Conservation (phyloP, 148 eudicot species). For the Rhododendron griersonianum region DNA sequence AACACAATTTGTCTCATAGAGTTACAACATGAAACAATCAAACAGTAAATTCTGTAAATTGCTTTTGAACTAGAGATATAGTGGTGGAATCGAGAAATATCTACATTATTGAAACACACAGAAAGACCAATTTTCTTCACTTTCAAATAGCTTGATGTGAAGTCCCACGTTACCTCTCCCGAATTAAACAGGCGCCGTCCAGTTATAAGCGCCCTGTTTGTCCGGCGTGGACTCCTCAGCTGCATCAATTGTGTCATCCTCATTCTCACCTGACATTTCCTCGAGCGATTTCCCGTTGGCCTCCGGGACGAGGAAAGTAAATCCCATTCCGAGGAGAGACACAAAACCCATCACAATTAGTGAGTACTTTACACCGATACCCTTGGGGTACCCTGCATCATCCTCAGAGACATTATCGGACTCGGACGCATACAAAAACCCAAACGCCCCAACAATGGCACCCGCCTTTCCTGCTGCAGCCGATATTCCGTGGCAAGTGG, state of each 20-base stretch:
- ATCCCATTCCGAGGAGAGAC: conserved; percentile 46
- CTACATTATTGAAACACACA: background rate
- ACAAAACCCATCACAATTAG: conserved; percentile 54
- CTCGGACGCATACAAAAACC: no score
- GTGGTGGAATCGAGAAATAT: no score
- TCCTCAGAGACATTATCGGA: no score
- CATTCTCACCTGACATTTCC: conserved; percentile 64
- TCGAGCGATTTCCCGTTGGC: conserved; percentile 81
- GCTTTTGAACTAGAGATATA: no score
- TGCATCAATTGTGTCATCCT: conserved; percentile 36
- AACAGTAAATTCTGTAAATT: no score
- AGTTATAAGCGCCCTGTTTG: no score
- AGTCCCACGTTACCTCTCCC: no score
- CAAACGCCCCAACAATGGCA: conserved; percentile 12
- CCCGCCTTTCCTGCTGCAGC: background rate
- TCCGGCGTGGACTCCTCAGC: no score
- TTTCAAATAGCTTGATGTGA: no score
- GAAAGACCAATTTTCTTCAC: background rate
- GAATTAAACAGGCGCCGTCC: no score
- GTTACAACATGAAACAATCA: no score
- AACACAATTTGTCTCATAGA: no score
- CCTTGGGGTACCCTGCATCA: conserved; percentile 9
- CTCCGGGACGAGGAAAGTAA: conserved; percentile 73
- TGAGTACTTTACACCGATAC: conserved; percentile 49
- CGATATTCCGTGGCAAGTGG: background rate